These are phyloP conservation scores for Xylaria cubensis DNA, from an alignment of 495 filamentous ascomycete genomes.

Conservation along the genomic window DNA sequence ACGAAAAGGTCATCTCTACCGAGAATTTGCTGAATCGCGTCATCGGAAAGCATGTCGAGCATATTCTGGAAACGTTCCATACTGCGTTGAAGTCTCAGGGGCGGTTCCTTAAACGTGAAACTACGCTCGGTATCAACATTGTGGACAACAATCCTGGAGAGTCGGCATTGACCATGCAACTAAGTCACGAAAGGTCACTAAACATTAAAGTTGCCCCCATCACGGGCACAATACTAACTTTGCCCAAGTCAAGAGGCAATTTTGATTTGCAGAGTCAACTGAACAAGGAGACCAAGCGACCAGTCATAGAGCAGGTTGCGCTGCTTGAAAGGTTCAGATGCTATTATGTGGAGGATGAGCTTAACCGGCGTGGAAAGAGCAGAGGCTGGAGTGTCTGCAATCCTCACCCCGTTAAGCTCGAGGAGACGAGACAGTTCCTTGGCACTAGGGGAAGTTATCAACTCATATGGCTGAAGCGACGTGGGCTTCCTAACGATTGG, in stretches of 20 bases:
- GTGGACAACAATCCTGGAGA: conserved; percentile 67
- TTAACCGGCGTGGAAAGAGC: conserved; percentile 63
- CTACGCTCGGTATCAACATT: conserved; percentile 61
- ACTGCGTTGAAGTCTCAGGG: conserved; percentile 59
- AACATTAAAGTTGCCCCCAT: conserved; percentile 73
- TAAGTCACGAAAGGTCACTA: conserved; percentile 63
- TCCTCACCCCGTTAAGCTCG: conserved; percentile 55
- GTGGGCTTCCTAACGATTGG: conserved; percentile 70
- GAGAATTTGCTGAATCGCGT: conserved; percentile 74
- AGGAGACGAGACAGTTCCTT: conserved; percentile 67
- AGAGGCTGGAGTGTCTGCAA: conserved; percentile 67
- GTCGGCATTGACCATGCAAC: conserved; percentile 70
- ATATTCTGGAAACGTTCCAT: conserved; percentile 68
- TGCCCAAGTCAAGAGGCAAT: conserved; percentile 50
- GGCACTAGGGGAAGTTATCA: conserved; percentile 63
- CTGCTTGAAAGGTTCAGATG: conserved; percentile 66
- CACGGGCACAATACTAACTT: conserved; percentile 62
- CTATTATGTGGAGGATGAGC: conserved; percentile 64
- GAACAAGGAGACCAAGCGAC: conserved; percentile 58
- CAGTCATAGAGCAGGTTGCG: conserved; percentile 59
- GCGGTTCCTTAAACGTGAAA: conserved; percentile 62
- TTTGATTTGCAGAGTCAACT: conserved; percentile 55
- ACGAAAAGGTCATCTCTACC: conserved; percentile 70
- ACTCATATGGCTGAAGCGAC: conserved; percentile 68
- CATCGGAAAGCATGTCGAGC: conserved; percentile 74